phyloP scores from a whole-genome alignment of 805 yeast species.

The Kodamaea fukazawae region DNA sequence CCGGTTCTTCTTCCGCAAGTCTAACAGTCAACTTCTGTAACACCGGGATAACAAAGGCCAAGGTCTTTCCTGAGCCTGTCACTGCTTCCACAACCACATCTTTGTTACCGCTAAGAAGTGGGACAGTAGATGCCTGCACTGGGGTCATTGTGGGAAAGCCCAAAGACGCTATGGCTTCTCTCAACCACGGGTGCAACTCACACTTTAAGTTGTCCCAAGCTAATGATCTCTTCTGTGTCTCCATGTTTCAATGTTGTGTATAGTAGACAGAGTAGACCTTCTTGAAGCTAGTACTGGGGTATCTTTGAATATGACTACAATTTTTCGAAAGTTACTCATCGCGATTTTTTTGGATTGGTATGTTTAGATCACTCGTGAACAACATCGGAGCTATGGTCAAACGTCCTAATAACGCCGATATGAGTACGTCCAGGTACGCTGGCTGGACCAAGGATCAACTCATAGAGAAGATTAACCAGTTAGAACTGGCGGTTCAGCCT shows the following conservation, averaged over 20 bases:
- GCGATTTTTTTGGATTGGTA: slow-evolving; percentile 2
- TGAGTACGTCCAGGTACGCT: slow-evolving; percentile 37
- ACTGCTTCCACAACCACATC: slow-evolving; percentile 97
- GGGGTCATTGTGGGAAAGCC: slow-evolving; percentile 90
- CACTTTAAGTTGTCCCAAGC: slow-evolving; percentile 59
- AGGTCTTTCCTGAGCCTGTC: slow-evolving; percentile 97
- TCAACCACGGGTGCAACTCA: slow-evolving; percentile 65
- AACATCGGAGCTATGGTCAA: slow-evolving; percentile 3
- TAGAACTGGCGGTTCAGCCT: slow-evolving; percentile 39
- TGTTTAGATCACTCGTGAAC: slow-evolving; percentile 6
- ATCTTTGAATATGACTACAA: no score
- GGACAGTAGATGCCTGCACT: slow-evolving; percentile 93
- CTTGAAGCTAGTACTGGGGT: no score
- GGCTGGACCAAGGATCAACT: slow-evolving; percentile 68
- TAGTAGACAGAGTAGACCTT: no score
- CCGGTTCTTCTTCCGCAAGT: slow-evolving; percentile 25
- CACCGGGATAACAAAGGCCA: slow-evolving; percentile 84
- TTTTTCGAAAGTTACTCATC: slow-evolving; percentile 3
- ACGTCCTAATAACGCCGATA: slow-evolving; percentile 6
- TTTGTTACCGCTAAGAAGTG: slow-evolving; percentile 75
- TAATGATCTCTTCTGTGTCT: slow-evolving; percentile 41
- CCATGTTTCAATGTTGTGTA: no score
- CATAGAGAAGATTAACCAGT: slow-evolving; percentile 50
- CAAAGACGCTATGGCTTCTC: slow-evolving; percentile 64
- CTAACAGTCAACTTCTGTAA: slow-evolving; percentile 56